Evolutionary conservation across 768 basidiomycete genomes (phyloP).

Genomic region (Boletellus ananas): DNA sequence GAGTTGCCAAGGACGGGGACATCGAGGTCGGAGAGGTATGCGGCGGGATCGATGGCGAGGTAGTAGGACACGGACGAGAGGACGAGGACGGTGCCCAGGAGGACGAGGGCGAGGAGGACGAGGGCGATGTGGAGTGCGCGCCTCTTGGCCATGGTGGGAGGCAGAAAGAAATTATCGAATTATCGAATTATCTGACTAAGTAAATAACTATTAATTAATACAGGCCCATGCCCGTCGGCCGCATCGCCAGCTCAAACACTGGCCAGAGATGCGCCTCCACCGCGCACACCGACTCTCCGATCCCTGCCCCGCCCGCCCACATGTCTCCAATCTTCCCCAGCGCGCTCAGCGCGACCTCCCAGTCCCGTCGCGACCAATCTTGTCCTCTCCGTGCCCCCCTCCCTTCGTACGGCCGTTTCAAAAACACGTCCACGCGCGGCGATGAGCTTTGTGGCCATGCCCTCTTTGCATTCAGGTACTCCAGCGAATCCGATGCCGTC

Average conservation of each 20-base stretch:
- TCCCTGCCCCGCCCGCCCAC: conserved; percentile 54
- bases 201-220: neutral
- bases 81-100: conserved; percentile 85
- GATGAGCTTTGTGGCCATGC: conserved; percentile 26
- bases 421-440: conserved; percentile 51
- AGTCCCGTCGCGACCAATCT: conserved; percentile 70
- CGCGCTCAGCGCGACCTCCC: conserved; percentile 50
- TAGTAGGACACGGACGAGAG: conserved; percentile 90
- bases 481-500: conserved; percentile 53
- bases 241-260: conserved; percentile 47
- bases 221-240: conserved; percentile 35
- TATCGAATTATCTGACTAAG: neutral
- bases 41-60: conserved; percentile 71
- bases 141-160: conserved; percentile 38
- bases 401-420: conserved; percentile 44
- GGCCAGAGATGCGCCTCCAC: conserved; percentile 46
- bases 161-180: conserved; percentile 2
- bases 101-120: conserved; percentile 65
- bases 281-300: conserved; percentile 47
- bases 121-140: conserved; percentile 46
- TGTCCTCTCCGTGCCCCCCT: conserved; percentile 61
- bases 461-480: conserved; percentile 49
- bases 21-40: conserved; percentile 78
- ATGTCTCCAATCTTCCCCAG: conserved; percentile 45
- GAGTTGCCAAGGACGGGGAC: conserved; percentile 55